phyloP scores from a whole-genome alignment of 2,329 filamentous ascomycete genomes.

The Myriosclerotinia duriaeana region DNA sequence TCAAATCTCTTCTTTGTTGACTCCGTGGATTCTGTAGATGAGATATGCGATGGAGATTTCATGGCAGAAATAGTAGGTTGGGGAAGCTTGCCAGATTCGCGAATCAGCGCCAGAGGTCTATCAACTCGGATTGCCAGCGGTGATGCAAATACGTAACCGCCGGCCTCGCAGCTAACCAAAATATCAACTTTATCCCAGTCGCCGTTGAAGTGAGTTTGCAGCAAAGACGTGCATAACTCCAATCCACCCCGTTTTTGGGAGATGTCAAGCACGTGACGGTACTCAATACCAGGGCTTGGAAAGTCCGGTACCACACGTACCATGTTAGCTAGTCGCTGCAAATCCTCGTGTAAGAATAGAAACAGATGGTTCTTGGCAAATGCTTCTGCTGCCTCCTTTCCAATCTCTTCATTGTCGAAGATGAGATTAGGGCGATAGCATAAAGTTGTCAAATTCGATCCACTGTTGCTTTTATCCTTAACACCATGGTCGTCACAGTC shows the following conservation, averaged over 20 bases:
- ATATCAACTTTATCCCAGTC: slow-evolving; percentile 49
- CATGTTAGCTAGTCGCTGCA: slow-evolving; percentile 52
- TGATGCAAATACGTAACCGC: slow-evolving; percentile 57
- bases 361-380: slow-evolving; percentile 47
- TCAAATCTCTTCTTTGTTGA: slow-evolving; percentile 47
- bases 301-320: slow-evolving; percentile 51
- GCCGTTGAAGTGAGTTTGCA: slow-evolving; percentile 48
- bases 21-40: slow-evolving; percentile 42
- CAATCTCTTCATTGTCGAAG: slow-evolving; percentile 53
- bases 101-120: slow-evolving; percentile 51
- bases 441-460: slow-evolving; percentile 32
- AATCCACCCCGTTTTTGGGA: slow-evolving; percentile 38
- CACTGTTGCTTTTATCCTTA: slow-evolving; percentile 26
- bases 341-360: slow-evolving; percentile 48
- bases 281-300: slow-evolving; percentile 52
- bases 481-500: slow-evolving; percentile 23
- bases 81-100: slow-evolving; percentile 58
- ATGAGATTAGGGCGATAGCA: slow-evolving; percentile 46
- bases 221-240: slow-evolving; percentile 50
- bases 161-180: slow-evolving; percentile 56
- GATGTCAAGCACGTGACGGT: slow-evolving; percentile 52
- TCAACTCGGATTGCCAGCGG: slow-evolving; percentile 47
- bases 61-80: slow-evolving; percentile 52
- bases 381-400: slow-evolving; percentile 41
- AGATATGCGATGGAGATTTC: slow-evolving; percentile 55